Evolutionary conservation across 495 filamentous ascomycete species (phyloP).

Genomic region (Penicillium psychrofluorescens): DNA sequence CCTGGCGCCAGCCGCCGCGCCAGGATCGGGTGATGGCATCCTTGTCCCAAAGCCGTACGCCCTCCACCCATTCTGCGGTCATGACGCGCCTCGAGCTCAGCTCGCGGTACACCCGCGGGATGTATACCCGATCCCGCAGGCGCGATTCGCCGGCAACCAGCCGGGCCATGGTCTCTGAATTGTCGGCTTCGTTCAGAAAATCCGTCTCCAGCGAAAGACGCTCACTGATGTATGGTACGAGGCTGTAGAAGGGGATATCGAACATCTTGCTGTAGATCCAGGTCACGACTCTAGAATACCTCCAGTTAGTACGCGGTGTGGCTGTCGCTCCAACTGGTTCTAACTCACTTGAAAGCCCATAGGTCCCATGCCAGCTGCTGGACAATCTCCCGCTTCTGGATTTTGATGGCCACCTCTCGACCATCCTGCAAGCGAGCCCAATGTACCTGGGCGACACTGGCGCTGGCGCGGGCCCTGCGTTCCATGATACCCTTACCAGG

Average conservation of each 20-base stretch:
- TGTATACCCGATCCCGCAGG: constrained; percentile 72
- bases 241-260: constrained; percentile 77
- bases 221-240: constrained; percentile 86
- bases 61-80: constrained; percentile 97
- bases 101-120: constrained; percentile 76
- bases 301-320: too few species aligned
- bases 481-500: constrained; percentile 77
- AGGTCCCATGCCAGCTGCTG: constrained; percentile 88
- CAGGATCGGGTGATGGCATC: constrained; percentile 64
- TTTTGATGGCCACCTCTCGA: constrained; percentile 86
- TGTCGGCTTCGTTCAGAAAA: constrained; percentile 83
- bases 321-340: too few species aligned
- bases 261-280: constrained; percentile 73
- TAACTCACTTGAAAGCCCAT: constrained; percentile 81
- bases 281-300: constrained; percentile 55
- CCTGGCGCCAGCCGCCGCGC: constrained; percentile 66
- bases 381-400: constrained; percentile 91
- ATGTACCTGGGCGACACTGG: constrained; percentile 93
- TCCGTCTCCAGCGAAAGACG: constrained; percentile 87
- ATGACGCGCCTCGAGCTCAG: constrained; percentile 79
- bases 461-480: constrained; percentile 74
- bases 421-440: constrained; percentile 83
- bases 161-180: constrained; percentile 73
- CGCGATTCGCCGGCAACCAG: constrained; percentile 72
- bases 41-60: constrained; percentile 85